Percentiles rank a stretch among this genome's conserved stretches.
phyloP scores from a whole-genome alignment of 768 basidiomycete genomes.

The Fomitopsis pulvina region DNA sequence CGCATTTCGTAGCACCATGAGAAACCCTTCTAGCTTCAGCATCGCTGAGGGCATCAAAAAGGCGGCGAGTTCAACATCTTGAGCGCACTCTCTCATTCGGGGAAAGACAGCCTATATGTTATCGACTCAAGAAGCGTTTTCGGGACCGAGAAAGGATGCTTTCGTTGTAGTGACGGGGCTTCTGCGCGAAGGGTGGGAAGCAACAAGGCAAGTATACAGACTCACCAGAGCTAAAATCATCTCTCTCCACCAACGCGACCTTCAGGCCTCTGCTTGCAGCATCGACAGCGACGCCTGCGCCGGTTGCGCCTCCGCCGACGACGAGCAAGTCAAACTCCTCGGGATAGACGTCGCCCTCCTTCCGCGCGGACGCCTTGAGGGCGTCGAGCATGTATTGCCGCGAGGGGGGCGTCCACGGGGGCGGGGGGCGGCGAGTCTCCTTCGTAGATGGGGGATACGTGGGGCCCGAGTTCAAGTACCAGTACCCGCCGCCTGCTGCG shows the following conservation, averaged over 20 bases:
- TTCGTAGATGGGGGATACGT: slow-evolving; percentile 57
- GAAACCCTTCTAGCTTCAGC: too few species aligned
- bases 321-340: slow-evolving; percentile 73
- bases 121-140: too few species aligned
- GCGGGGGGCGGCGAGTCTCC: slow-evolving; percentile 64
- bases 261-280: slow-evolving; percentile 87
- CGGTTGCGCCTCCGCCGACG: slow-evolving; percentile 93
- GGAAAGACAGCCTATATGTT: too few species aligned
- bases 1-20: too few species aligned
- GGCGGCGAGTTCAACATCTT: too few species aligned
- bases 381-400: slow-evolving; percentile 57
- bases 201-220: not conserved
- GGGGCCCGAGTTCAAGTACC: slow-evolving; percentile 69
- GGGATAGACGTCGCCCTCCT: slow-evolving; percentile 26
- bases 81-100: too few species aligned
- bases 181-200: too few species aligned
- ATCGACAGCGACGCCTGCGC: slow-evolving; percentile 94
- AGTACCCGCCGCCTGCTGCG: slow-evolving; percentile 55
- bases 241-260: slow-evolving; percentile 89
- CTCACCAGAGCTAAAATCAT: slow-evolving; percentile 84
- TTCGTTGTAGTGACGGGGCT: too few species aligned
- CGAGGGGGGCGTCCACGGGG: slow-evolving; percentile 73
- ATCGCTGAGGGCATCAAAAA: too few species aligned
- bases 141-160: too few species aligned
- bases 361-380: slow-evolving; percentile 39